Conservation (phyloP, 2,329 filamentous ascomycete genomes). For the Microascus cirrosus region DNA sequence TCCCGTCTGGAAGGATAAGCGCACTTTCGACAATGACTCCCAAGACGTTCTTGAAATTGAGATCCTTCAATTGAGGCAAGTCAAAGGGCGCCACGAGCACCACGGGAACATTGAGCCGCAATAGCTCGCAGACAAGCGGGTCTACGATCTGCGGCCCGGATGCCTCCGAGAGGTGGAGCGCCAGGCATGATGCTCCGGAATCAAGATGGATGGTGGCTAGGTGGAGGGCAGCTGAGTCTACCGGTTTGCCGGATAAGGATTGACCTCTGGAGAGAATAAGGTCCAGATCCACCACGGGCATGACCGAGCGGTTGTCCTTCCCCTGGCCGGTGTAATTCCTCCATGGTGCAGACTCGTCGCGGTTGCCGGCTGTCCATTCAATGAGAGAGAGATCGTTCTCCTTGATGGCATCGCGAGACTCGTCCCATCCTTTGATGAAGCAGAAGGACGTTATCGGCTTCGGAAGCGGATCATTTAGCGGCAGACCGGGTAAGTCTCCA, state of each 20-base stretch:
- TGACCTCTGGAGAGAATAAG: not conserved
- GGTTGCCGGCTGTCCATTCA: slow-evolving; percentile 3
- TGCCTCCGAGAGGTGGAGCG: not conserved
- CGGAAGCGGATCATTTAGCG: not conserved
- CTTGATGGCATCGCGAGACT: slow-evolving; percentile 1
- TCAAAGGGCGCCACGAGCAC: slow-evolving; percentile 2
- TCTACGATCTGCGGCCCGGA: not conserved
- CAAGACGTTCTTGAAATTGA: slow-evolving; percentile 10
- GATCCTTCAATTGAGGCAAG: not conserved
- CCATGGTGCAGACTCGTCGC: slow-evolving; percentile 2
- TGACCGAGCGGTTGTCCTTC: not conserved
- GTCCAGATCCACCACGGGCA: slow-evolving; percentile 3
- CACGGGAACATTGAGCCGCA: slow-evolving; percentile 3
- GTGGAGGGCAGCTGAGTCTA: slow-evolving; percentile 1
- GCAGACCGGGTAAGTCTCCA: slow-evolving; percentile 1
- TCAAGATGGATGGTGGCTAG: slow-evolving; percentile 4
- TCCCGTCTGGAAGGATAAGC: slow-evolving; percentile 25
- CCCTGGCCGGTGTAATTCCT: slow-evolving; percentile 1
- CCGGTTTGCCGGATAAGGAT: not conserved
- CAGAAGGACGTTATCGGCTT: slow-evolving; percentile 5
- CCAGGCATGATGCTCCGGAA: slow-evolving; percentile 1
- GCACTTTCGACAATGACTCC: slow-evolving; percentile 30
- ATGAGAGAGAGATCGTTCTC: slow-evolving; percentile 2
- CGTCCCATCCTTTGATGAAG: not conserved
- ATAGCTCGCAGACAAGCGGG: slow-evolving; percentile 1